A percentile compares a stretch with the other conserved stretches of the same genome.
Evolutionary conservation across 2,329 filamentous ascomycete genomes (phyloP).

Genomic region (Botryotinia convoluta): DNA sequence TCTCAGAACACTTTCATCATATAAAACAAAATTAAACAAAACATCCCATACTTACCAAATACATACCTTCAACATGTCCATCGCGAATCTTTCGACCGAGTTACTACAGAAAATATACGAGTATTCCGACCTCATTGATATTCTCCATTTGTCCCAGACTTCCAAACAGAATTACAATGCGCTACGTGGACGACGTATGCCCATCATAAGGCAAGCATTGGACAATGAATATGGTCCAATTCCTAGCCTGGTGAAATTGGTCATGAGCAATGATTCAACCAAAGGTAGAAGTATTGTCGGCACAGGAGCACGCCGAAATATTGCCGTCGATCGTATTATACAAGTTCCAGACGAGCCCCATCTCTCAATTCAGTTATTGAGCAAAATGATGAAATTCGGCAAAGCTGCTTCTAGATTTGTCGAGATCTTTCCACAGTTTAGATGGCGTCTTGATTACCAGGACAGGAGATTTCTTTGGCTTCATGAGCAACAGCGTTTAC

Average conservation of each 20-base stretch:
- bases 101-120: constrained; percentile 37
- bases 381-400: constrained; percentile 36
- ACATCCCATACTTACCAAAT: background rate
- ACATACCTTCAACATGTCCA: constrained; percentile 30
- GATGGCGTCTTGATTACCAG: constrained; percentile 35
- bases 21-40: background rate
- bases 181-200: constrained; percentile 32
- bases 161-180: constrained; percentile 32
- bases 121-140: constrained; percentile 32
- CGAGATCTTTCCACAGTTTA: constrained; percentile 37
- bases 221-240: constrained; percentile 35
- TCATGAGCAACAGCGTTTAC: constrained; percentile 33
- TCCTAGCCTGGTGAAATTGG: constrained; percentile 33
- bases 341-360: constrained; percentile 26
- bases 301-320: constrained; percentile 34
- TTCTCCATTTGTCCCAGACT: constrained; percentile 35
- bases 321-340: constrained; percentile 31
- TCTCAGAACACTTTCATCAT: background rate
- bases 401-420: constrained; percentile 35
- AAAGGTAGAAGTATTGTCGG: constrained; percentile 33
- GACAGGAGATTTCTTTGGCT: constrained; percentile 34
- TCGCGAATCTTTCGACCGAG: constrained; percentile 36
- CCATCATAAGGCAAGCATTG: constrained; percentile 30
- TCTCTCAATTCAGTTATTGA: constrained; percentile 33
- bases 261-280: constrained; percentile 32